phyloP scores from a whole-genome alignment of 1,139 yeast species.

The Chernovozyma aurita region DNA sequence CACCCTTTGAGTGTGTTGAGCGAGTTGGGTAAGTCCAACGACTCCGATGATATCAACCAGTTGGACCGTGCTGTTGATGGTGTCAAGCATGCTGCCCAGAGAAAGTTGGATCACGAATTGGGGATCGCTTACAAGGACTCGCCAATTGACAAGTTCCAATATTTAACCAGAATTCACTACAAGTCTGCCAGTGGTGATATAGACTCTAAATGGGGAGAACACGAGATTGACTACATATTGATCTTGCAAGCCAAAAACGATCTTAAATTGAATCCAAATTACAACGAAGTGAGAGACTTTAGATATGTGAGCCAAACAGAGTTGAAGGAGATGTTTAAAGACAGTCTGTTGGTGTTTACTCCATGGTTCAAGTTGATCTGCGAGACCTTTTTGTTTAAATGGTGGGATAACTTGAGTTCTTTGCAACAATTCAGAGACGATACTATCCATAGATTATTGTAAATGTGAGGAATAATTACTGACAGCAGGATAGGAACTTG shows the following conservation, averaged over 20 bases:
- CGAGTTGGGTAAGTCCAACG: slow-evolving; percentile 59
- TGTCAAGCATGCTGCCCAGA: slow-evolving; percentile 81
- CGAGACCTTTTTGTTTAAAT: slow-evolving; percentile 79
- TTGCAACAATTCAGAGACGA: slow-evolving; percentile 45
- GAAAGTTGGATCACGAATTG: slow-evolving; percentile 88
- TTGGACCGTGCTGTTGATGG: slow-evolving; percentile 59
- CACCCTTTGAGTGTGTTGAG: slow-evolving; percentile 85
- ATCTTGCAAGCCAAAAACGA: slow-evolving; percentile 63
- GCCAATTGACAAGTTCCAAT: slow-evolving; percentile 69
- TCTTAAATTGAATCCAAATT: slow-evolving; percentile 48
- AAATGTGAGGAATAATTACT: no score
- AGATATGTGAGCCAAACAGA: slow-evolving; percentile 68
- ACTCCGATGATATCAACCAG: slow-evolving; percentile 38
- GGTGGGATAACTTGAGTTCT: slow-evolving; percentile 82
- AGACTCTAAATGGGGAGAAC: slow-evolving; percentile 92
- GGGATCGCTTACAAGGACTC: slow-evolving; percentile 68
- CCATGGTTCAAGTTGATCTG: slow-evolving; percentile 98
- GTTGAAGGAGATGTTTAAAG: slow-evolving; percentile 71
- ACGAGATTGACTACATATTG: slow-evolving; percentile 92
- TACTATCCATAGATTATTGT: slow-evolving; percentile 44
- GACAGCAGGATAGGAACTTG: no score
- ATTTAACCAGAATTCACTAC: slow-evolving; percentile 90
- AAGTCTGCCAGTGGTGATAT: slow-evolving; percentile 70
- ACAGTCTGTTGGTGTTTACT: slow-evolving; percentile 64
- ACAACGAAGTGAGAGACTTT: slow-evolving; percentile 81